Evolutionary conservation across 305 asterid genomes (phyloP).

Genomic region (Nicotiana rustica): DNA sequence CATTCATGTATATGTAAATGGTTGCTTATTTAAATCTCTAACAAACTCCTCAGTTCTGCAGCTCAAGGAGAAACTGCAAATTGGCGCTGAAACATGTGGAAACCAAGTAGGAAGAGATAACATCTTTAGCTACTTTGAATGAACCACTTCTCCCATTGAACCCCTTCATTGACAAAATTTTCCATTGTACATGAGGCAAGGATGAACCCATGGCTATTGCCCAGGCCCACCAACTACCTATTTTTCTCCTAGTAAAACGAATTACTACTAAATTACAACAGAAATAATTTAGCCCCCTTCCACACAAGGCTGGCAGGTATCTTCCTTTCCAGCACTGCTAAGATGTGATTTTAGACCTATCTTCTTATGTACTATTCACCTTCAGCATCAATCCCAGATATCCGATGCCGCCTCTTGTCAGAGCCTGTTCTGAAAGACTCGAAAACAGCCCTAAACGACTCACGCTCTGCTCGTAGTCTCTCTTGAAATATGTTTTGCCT

Average conservation of each 20-base stretch:
- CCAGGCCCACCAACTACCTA: background rate
- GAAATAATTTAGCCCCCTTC: background rate
- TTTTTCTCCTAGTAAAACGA: background rate
- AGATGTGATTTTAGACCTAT: background rate
- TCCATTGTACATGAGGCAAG: background rate
- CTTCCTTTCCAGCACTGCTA: no score
- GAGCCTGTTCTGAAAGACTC: slow-evolving; percentile 88
- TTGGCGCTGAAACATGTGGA: background rate
- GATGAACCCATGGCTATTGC: background rate
- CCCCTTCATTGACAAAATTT: background rate
- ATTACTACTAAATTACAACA: background rate
- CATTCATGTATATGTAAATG: no score
- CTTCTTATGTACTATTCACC: slow-evolving; percentile 44
- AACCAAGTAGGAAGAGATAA: background rate
- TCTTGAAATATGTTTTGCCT: slow-evolving; percentile 66
- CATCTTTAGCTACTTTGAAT: background rate
- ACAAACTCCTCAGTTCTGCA: background rate
- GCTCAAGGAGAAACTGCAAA: background rate
- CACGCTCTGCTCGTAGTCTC: slow-evolving; percentile 53
- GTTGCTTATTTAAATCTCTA: background rate
- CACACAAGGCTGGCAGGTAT: no score
- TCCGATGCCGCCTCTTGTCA: slow-evolving; percentile 75
- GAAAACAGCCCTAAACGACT: slow-evolving; percentile 55
- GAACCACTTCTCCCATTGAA: background rate
- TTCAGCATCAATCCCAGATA: slow-evolving; percentile 52